Base-by-base conservation (phyloP, 2,329 filamentous ascomycete species). In the Corynespora cassiicola region DNA sequence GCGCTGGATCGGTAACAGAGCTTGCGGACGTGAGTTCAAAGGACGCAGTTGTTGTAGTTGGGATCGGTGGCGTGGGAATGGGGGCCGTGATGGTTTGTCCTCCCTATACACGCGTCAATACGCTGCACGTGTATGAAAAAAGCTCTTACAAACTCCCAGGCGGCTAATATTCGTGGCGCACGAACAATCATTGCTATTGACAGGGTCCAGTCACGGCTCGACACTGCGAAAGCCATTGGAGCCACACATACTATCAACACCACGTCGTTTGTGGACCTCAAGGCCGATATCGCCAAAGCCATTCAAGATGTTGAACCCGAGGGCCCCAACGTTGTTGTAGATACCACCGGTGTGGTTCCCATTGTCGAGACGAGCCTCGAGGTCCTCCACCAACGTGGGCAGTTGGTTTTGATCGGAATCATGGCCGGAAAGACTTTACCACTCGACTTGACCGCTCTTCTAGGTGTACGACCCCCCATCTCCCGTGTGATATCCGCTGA, bases 361-460 rank as follows among this genome's bases (percentile, higher is more conserved):
- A 43, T 78, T 39, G 58, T 79, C 11, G 60, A 71, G 7, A 71
- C 71, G 3, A 70, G 67, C 2, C 44, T 78, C 2, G 63, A 72
- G 2, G 68, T 69, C 21, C 69, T 75, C 5, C 59, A 72, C 9
- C 69, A 70, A 19, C 68, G 68, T 39, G 78, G 76, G 1, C 74
- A 73, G 43, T 66, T 78, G 17, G 68, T 79, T 5, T 73, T 78
- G 47, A 73, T 80, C 12, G 77, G 78, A 1, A 72, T 71, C 0
- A 69, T 76, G 5, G 69, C 72, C 2, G 70, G 73, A 2, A 63
- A 69, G 5, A 65, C 66, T n/a, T 39, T 79, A 14, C 60, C 59
- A 3, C 44, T 80, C 3, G 66, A 70, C 6, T 65, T 75, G 25
- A 70, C 73, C 12, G 58, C 63, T 10, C 73, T 77, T 40, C 74